Evolutionary conservation across 169 alveolate species (phyloP).

Genomic region (Toxoplasma gondii): DNA sequence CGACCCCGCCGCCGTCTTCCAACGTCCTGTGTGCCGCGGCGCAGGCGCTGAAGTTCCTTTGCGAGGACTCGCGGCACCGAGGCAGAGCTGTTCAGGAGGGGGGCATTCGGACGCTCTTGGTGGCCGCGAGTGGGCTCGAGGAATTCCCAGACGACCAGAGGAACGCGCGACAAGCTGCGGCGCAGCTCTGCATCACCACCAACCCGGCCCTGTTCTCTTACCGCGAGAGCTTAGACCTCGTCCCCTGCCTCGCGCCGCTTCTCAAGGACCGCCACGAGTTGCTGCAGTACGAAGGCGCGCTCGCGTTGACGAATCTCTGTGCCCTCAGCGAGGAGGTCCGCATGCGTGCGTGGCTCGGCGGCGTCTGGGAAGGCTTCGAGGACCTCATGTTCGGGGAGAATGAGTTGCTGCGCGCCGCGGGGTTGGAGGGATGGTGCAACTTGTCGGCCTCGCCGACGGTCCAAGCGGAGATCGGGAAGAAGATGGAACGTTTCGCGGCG

Average conservation of each 20-base stretch:
- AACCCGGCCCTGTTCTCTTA: constrained; percentile 41
- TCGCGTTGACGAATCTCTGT: constrained; percentile 49
- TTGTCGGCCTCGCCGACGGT: constrained; percentile 10
- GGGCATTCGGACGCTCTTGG: constrained; percentile 35
- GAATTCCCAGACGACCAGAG: constrained; percentile 37
- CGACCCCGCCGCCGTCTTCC: constrained; percentile 37
- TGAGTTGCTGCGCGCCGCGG: constrained; percentile 58
- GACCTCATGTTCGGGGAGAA: constrained; percentile 50
- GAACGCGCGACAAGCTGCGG: constrained; percentile 53
- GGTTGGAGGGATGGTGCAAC: constrained; percentile 66
- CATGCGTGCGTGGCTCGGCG: constrained; percentile 41
- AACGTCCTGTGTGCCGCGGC: constrained; percentile 48
- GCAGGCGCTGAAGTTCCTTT: constrained; percentile 14
- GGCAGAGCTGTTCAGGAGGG: constrained; percentile 44
- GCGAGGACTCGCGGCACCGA: constrained; percentile 13
- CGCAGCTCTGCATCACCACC: constrained; percentile 41
- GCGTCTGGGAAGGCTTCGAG: constrained; percentile 43
- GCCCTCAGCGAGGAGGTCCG: constrained; percentile 34
- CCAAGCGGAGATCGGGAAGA: constrained; percentile 10
- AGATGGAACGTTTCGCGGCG: background rate
- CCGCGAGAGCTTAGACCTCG: constrained; percentile 31
- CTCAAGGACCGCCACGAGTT: constrained; percentile 47
- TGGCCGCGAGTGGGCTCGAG: background rate
- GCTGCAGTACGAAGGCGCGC: constrained; percentile 64
- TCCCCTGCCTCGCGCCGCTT: constrained; percentile 39